Evolutionary conservation across 495 filamentous ascomycete species (phyloP), one percentile per base, ranked within the genome.

Genomic region (Xylaria longipes): DNA sequence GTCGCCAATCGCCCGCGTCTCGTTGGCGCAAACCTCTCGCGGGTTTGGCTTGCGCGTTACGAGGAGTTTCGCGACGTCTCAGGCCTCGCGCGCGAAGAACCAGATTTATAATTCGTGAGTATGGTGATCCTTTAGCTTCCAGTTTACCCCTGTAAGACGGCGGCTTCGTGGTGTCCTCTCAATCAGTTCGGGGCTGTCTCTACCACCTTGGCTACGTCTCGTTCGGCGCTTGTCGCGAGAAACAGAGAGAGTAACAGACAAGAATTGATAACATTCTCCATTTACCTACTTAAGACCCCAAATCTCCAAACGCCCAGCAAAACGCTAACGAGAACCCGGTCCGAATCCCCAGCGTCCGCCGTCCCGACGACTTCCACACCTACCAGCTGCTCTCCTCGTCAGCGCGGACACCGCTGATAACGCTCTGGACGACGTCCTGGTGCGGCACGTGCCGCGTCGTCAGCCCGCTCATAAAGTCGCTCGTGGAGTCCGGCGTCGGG

Each of bases 371-470:
- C 71, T 85, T 93, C 70, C 78, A 88, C 75, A 89, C 84, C 46
- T 86, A 91, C 70, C 85, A 86, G 25, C 83, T 89, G 54, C 80
- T 91, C 54, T 88, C 89, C 0, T 84, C 89, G 2, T 84, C 87
- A n/a, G 81, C 83, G 11, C 80, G 84, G 27, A 84, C 80, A n/a
- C 88, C 91, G 7, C 81, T 93, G 7, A 81, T 93, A 41, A 93
- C 91, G 1, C 80, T 93, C 17, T 93, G 91, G 91, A 91, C 89
- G 1, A 85, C 91, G 1, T 89, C 87, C 11, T 92, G 85, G 79
- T 92, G 90, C 77, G 76, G 84, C 9, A 87, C 86, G 11, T 93
- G 90, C 79, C 81, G 81, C 33, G 73, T 78, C 20, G 84, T 92
- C 25, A 81, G 80, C 4, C 89, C 90, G 7, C 73, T 91, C 11